Evolutionary conservation across 345 rosid genomes (phyloP).

Genomic region (Ricinus communis): DNA sequence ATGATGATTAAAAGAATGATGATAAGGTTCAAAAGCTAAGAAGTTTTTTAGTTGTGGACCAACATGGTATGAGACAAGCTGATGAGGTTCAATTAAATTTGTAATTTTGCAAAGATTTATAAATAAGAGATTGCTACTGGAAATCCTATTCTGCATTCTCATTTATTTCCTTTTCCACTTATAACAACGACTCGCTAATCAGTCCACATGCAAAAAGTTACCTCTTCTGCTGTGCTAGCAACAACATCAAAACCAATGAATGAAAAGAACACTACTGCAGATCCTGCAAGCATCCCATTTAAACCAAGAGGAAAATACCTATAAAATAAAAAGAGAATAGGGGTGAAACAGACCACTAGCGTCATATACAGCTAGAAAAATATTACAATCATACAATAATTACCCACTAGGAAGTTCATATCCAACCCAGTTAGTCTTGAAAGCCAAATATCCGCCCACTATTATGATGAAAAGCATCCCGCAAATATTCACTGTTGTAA

Average conservation of each 20-base stretch:
- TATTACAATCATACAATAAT: constrained; percentile 16
- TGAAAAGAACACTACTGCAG: constrained; percentile 64
- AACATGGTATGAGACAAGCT: neutral
- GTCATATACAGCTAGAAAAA: neutral
- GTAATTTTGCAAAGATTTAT: neutral
- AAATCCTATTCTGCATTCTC: neutral
- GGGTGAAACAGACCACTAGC: neutral
- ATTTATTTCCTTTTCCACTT: neutral
- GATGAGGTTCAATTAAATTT: neutral
- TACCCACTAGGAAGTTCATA: constrained; percentile 58
- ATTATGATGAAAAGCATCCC: constrained; percentile 54
- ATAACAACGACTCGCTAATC: neutral
- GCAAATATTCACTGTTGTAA: constrained; percentile 54
- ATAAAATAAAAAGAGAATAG: constrained; percentile 1
- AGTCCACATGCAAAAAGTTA: constrained; percentile 15
- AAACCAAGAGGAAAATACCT: constrained; percentile 65
- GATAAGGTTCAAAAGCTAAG: neutral
- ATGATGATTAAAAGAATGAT: constrained; percentile 16
- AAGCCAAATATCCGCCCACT: constrained; percentile 41
- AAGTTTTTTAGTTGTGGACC: neutral
- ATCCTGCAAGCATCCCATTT: constrained; percentile 68
- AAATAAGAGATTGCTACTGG: neutral
- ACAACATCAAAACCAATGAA: constrained; percentile 70
- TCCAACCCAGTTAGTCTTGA: constrained; percentile 66
- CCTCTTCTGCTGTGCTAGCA: constrained; percentile 75